Conservation (phyloP, 257 asterid species). For the Solanum verrucosum region DNA sequence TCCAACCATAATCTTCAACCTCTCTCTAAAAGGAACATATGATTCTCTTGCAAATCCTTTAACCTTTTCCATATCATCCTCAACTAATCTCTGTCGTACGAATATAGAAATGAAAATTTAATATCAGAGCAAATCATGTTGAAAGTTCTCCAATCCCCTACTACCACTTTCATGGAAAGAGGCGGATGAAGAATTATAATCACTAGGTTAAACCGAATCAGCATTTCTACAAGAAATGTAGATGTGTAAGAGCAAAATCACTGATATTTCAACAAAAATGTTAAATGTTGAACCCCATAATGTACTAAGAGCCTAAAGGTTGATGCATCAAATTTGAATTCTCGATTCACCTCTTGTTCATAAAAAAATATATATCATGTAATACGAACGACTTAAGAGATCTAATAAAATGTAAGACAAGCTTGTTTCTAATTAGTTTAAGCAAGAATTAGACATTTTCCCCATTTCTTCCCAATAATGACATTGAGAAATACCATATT, state of each 20-base stretch:
- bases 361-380: background rate
- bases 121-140: background rate
- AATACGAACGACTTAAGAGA: background rate
- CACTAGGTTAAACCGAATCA: background rate
- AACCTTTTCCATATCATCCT: slow-evolving; percentile 61
- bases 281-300: background rate
- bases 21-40: slow-evolving; percentile 56
- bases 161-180: background rate
- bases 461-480: background rate
- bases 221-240: background rate
- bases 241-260: background rate
- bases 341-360: background rate
- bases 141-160: background rate
- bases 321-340: background rate
- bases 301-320: background rate
- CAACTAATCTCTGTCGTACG: slow-evolving; percentile 44
- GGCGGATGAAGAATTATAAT: background rate
- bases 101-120: background rate
- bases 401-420: background rate
- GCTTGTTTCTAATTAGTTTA: background rate
- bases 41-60: slow-evolving; percentile 65
- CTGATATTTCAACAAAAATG: background rate
- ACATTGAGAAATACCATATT: background rate
- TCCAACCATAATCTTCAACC: slow-evolving; percentile 82
- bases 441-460: background rate